These are phyloP conservation scores for Catharanthus roseus DNA, from an alignment of 257 asterid species.

Conservation along the genomic window DNA sequence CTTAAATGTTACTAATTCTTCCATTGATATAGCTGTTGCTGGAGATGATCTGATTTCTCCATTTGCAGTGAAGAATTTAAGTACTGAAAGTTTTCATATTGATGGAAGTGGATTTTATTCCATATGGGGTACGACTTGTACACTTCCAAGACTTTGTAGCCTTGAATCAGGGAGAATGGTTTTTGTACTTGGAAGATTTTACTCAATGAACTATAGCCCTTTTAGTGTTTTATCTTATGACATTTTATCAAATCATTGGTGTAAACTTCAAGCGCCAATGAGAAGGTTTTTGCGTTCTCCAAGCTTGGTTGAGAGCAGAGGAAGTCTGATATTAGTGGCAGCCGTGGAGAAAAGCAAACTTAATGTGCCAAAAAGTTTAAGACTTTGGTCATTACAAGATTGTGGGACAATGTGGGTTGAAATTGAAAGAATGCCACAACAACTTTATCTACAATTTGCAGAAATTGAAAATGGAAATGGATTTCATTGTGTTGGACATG, in stretches of 20 bases:
- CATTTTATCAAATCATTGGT: slow-evolving; percentile 48
- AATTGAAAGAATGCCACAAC: slow-evolving; percentile 96
- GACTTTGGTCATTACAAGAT: slow-evolving; percentile 74
- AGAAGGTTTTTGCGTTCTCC: slow-evolving; percentile 82
- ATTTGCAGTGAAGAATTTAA: slow-evolving; percentile 81
- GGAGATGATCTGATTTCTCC: slow-evolving; percentile 92
- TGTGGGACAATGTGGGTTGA: slow-evolving; percentile 70
- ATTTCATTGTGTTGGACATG: slow-evolving; percentile 67
- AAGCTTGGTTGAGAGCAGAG: slow-evolving; percentile 53
- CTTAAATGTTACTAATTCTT: slow-evolving; percentile 45
- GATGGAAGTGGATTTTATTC: slow-evolving; percentile 88
- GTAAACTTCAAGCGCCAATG: slow-evolving; percentile 92
- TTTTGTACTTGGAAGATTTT: slow-evolving; percentile 52
- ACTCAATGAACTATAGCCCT: slow-evolving; percentile 97
- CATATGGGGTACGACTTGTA: slow-evolving; percentile 84
- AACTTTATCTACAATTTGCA: slow-evolving; percentile 59
- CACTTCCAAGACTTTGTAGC: slow-evolving; percentile 82
- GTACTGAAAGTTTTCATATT: slow-evolving; percentile 77
- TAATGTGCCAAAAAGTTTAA: slow-evolving; percentile 74
- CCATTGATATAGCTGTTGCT: slow-evolving; percentile 70
- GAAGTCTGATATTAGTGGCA: slow-evolving; percentile 59
- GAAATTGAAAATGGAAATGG: slow-evolving; percentile 69
- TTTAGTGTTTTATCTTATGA: slow-evolving; percentile 67
- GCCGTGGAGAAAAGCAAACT: slow-evolving; percentile 94
- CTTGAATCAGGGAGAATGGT: slow-evolving; percentile 88